Base-by-base conservation (phyloP, 73 alveolate species). In the Paramecium sonneborni region DNA sequence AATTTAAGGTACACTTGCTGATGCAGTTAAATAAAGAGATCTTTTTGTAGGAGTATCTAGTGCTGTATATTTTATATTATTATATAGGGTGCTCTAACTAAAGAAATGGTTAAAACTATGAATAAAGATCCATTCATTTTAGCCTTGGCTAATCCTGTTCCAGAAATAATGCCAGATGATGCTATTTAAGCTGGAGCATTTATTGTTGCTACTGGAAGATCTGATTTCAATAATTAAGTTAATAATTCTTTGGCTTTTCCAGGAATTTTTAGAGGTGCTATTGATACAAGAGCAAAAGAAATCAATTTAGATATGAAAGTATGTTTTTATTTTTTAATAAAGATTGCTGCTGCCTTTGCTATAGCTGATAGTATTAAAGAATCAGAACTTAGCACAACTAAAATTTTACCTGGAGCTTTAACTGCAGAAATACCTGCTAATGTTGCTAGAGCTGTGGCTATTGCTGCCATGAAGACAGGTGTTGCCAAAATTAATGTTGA, bases 221-320 rank as follows among this genome's bases (percentile, higher is more conserved):
- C 98, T 20, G 99, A 96, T 82, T 96, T 92, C 68, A 97, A 98
- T 5, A 97, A 97, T 88, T 95, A 97, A 85, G 95, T 97, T 18
- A 95, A 95, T 88, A 95, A 97, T 55, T 96, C 96, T 18, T 85
- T 97, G 85, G 95, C 97, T 32, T 97, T 96, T 95, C 99, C 99
- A n/a, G 97, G 95, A 72, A 58, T 97, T 4, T 97, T 97, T 79
- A 97, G 99, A 95, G 99, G 98, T 14, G 97, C 99, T 1, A 93
- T 97, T 39, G 99, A 97, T 92, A 94, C 95, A 9, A 90, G 98
- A 95, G 98, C 99, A 18, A 92, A 95, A 15, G 90, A 92, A 76
- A 96, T 97, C 58, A 97, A 95, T 86, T 92, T 92, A 76, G 96
- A 94, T 2, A 97, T 97, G 99, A 97, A 97, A 30, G 85, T 85